Conservation (phyloP, 495 filamentous ascomycete genomes). For the Aspergillus ellipticus region DNA sequence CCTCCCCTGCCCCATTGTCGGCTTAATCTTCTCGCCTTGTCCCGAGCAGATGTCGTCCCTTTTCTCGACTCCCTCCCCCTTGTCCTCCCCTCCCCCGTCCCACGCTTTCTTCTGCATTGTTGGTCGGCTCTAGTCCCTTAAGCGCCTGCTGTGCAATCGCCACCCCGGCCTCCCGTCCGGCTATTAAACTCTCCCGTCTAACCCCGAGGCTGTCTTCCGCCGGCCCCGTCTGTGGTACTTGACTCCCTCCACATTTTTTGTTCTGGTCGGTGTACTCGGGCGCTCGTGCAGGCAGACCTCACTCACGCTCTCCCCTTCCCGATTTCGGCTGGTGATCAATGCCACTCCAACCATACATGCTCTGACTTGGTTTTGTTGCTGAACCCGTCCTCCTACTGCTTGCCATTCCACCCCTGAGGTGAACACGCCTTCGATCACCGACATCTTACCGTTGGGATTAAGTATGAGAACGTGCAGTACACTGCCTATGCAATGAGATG, state of each 20-base stretch:
- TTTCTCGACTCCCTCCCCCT: not conserved
- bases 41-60: not conserved
- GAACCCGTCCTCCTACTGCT: not conserved
- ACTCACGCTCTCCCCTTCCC: not conserved
- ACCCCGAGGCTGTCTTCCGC: not conserved
- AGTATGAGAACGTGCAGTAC: slow-evolving; percentile 1
- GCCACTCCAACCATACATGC: slow-evolving; percentile 9
- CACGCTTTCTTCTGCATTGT: not conserved
- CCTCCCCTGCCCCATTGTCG: slow-evolving; percentile 4
- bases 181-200: not conserved
- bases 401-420: not conserved
- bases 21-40: not conserved
- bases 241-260: not conserved
- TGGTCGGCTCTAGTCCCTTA: not conserved
- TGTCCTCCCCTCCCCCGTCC: slow-evolving; percentile 1
- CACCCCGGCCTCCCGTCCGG: not conserved
- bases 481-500: slow-evolving; percentile 33
- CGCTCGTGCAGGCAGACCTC: not conserved
- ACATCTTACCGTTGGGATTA: not conserved
- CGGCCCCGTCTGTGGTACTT: not conserved
- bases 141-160: not conserved
- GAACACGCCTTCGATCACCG: not conserved
- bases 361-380: slow-evolving; percentile 8
- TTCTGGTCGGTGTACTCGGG: slow-evolving; percentile 1
- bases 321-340: slow-evolving; percentile 10